Evolutionary conservation across 2,329 filamentous ascomycete species (phyloP), one percentile per base, ranked within the genome.

Genomic region (Hypoxylon sp.): DNA sequence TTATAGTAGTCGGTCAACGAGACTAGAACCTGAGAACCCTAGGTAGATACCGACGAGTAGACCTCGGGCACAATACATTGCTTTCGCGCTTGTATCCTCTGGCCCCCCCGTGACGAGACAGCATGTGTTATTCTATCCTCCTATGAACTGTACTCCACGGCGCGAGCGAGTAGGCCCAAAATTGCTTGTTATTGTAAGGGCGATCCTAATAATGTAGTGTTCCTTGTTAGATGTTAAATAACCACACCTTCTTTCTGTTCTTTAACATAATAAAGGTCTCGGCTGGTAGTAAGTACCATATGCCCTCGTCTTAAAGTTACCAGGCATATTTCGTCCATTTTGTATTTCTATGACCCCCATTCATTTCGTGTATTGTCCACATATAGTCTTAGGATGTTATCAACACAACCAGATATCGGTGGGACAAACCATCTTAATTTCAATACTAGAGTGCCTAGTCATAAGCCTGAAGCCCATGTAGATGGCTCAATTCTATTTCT

Each of bases 41-140:
- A 63, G 38, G 45, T 64, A 68, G 63, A 65, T 60, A 48, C 25
- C 32, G 38, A 52, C 49, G 13, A 57, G 36, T 52, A 66, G 49
- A 61, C 34, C 11, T 51, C 49, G 53, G 52, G 57, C 45, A 68
- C 45, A 70, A 68, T 66, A 51, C 59, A 68, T 61, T 68, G 52
- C 59, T 65, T 65, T 68, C 19, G 41, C 57, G 49, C 19, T 53
- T 60, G 48, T 55, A 51, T 32, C 21, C 46, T 51, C 11, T 55
- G 9, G 2, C 41, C 17, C 17, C 10, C 19, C n/a, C n/a, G n/a
- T 43, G 17, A n/a, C 38, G 19, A 21, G 14, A 7, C 34, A 10
- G 9, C 5, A 13, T 28, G 32, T 48, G 45, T 19, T 30, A 23
- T 49, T 14, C 19, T 43, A 19, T 19, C 3, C 9, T 23, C 7